phyloP scores from a whole-genome alignment of 208 protist species.

The Crithidia acanthocephali region DNA sequence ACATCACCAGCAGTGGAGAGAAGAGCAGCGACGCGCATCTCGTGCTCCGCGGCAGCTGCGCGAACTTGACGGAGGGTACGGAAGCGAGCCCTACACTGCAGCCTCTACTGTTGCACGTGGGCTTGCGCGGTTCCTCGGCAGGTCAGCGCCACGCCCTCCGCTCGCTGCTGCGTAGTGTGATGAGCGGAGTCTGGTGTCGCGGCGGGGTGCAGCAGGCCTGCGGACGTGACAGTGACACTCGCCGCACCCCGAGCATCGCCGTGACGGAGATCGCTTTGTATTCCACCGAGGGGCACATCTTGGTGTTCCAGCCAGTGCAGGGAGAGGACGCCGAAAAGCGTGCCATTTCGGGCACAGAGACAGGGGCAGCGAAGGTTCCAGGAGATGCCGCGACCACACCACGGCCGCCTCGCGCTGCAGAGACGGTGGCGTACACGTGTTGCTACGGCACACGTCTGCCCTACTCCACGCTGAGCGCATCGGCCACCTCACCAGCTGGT shows the following conservation, averaged over 20 bases:
- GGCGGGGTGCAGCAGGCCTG: background rate
- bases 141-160: conserved; percentile 8
- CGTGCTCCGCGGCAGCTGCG: conserved; percentile 21
- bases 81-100: background rate
- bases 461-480: background rate
- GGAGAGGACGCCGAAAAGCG: background rate
- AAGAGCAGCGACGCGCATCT: background rate
- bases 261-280: conserved; percentile 17
- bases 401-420: background rate
- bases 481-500: background rate
- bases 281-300: conserved; percentile 17
- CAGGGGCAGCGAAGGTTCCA: too few species aligned
- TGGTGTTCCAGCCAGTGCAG: conserved; percentile 27
- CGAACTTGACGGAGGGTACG: background rate
- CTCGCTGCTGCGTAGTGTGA: conserved; percentile 15
- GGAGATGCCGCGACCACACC: background rate
- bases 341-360: background rate
- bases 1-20: background rate
- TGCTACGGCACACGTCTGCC: conserved; percentile 18
- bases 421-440: conserved; percentile 21
- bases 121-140: conserved; percentile 13
- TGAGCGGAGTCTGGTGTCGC: conserved; percentile 22
- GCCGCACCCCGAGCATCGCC: background rate
- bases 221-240: background rate
- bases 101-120: conserved; percentile 23